Conservation (phyloP, 192 early-diverging fungal species). For the Mortierella antarctica region DNA sequence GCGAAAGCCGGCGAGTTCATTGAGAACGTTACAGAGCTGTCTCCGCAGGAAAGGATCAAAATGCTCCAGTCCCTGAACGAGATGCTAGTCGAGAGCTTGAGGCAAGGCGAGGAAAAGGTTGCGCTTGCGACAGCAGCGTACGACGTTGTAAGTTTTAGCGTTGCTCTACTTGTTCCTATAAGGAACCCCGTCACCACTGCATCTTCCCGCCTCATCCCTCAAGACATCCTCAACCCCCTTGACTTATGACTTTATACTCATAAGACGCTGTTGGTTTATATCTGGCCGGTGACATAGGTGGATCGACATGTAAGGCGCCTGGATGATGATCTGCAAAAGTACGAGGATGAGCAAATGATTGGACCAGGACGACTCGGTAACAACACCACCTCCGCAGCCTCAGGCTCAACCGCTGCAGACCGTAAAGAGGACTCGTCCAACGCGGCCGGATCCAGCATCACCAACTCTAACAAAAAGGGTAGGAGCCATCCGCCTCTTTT, state of each 20-base stretch:
- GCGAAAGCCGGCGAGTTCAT: constrained; percentile 80
- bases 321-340: constrained; percentile 92
- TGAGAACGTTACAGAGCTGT: constrained; percentile 64
- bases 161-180: background rate
- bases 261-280: background rate
- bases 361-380: constrained; percentile 56
- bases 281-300: constrained; percentile 57
- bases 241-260: background rate
- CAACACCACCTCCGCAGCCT: constrained; percentile 42
- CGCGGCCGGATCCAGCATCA: constrained; percentile 38
- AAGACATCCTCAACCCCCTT: too few species aligned
- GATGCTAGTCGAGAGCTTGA: constrained; percentile 78
- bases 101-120: constrained; percentile 95
- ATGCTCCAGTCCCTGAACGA: constrained; percentile 64
- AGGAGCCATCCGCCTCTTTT: background rate
- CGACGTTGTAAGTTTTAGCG: constrained; percentile 74
- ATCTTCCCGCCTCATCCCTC: constrained; percentile 2
- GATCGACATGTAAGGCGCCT: constrained; percentile 90
- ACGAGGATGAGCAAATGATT: constrained; percentile 92
- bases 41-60: constrained; percentile 61
- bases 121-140: constrained; percentile 92
- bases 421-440: constrained; percentile 57
- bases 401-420: constrained; percentile 29
- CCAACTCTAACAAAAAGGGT: constrained; percentile 44
- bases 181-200: background rate